Base-by-base conservation (phyloP, 176 grass and related monocot genomes). In the Ensete glaucum region DNA sequence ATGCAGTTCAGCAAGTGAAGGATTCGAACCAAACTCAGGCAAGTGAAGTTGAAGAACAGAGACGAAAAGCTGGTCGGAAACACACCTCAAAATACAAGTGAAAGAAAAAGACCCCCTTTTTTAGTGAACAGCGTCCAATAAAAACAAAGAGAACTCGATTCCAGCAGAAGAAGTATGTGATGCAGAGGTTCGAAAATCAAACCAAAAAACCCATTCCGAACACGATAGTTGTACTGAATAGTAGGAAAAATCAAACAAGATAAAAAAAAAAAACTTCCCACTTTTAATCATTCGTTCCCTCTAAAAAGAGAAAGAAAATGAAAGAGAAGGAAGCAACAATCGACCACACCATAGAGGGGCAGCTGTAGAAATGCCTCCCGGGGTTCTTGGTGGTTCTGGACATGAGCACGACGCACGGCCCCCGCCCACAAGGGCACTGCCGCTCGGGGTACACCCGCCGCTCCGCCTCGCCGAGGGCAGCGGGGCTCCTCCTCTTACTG, bases 351-450 rank as follows among this genome's bases (percentile, higher is more conserved):
- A 15, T 81, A 11, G 10, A 34, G 3, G 71, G 78, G 73, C 83
- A 85, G 60, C 54, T 15, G 64, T 85, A 85, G 66, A 85, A 81
- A 25, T 9, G 54, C 17, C 83, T 67, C 27, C 54, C 63, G 26
- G 83, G 83, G 52, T 81, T 85, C 49, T 48, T 57, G 2, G 9
- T 2, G 9, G 83, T 85, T 24, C 14, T 14, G n/a, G 83, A 81
- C 5, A 48, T 67, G 10, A 53, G n/a, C 9, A 85, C 83, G 64
- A 64, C 54, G 64, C 77, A 81, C 8, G 62, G 50, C 9, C 83
- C 83, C 17, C 21, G 8, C 2, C 83, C 78, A 56, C 83, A 85
- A 13, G 64, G 72, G 78, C 83, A 85, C 49, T 20, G 62, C 20
- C 14, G 50, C 22, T 76, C 25, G 27, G 72, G 71, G 53, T 52